Evolutionary conservation across 371 early-diverging fungal species (phyloP), one percentile per base, ranked within the genome.

Genomic region (Syncephalastrum monosporum): DNA sequence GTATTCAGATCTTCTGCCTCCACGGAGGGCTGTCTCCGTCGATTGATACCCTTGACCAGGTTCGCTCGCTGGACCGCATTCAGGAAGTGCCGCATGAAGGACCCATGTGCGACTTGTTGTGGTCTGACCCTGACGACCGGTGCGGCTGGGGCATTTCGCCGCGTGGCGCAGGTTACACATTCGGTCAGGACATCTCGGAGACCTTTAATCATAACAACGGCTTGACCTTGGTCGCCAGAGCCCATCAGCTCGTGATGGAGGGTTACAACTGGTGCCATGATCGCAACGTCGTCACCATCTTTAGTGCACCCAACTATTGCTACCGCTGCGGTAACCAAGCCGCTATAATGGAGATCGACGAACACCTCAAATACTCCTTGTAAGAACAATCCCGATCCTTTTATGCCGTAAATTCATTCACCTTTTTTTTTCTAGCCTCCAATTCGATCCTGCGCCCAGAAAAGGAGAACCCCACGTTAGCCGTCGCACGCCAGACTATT

Each of bases 71-170:
- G 63, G 96, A 98, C 74, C 82, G 99, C 53, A 91, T 93, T 62
- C 96, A 97, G 75, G 99, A 99, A 83, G 93, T 99, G 56, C 99
- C 99, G 49, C 98, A 99, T 67, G 95, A 97, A 65, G 99, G 99
- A 4, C 93, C 97, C 46, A 97, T 98, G 80, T 96, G 97, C 77
- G 94, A 87, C 84, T 71, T 81, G 91, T 90, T 99, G 85, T 99
- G 99, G 99, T 96, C 97, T 33, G 99, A 99, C 72, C 99, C 99
- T 10, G 99, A 99, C 63, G 97, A 98, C 57, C 92, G 94, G 60
- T 91, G 89, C 53, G 94, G 95, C 45, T 99, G 98, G 98, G 98
- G 95, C 24, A 93, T 95, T 46, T 93, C 94, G 61, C 98, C 98
- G 38, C 84, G 99, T 62, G 99, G 99, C 43, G 98, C 99, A 49